Base-by-base conservation (phyloP, 106 monocot species). In the Dendrobium officinale region DNA sequence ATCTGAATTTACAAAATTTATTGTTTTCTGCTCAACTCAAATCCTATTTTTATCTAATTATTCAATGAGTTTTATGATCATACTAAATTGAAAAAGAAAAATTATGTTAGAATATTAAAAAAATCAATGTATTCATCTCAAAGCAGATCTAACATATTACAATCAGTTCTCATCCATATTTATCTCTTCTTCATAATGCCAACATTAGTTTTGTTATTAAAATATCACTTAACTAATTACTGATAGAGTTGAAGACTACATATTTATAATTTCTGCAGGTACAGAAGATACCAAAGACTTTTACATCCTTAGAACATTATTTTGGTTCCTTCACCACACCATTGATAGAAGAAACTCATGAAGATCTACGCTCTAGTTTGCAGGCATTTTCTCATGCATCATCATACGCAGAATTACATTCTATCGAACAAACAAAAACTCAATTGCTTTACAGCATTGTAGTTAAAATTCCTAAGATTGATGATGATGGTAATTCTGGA, bases 301-400 rank as follows among this genome's bases (percentile, higher is more conserved):
- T 82, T 70, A 31, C 40, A 3, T 82, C 82, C 8, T 54, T 82
- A 20, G 77, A 70, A 40, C 37, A 8, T 45, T 82, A 82, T 48
- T 18, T 82, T 22, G 47, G 5, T 51, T 68, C 82, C 37, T 82
- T 78, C 48, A 55, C 2, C 6, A 66, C 18, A 56, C 77, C 82
- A 16, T 78, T 82, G 41, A 67, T 78, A 9, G 82, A 78, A 78
- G 82, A 82, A 74, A 43, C 74, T 74, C 74, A 43, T 74, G 74
- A 15, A 6, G 74, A 74, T 20, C 74, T 74, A 44, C 43, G 41
- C n/a, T 74, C 74, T 19, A n/a, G 43, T 43, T 43, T 74, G 20
- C 7, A 74, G 29, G 7, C 19, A 44, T 20, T 43, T 18, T 42
- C 74, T 44, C 74, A 31, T 19, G 42, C 74, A 74, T 6, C 72